These are phyloP conservation scores for Arxiozyma bovina DNA, from an alignment of 1,139 yeast species.

Conservation along the genomic window DNA sequence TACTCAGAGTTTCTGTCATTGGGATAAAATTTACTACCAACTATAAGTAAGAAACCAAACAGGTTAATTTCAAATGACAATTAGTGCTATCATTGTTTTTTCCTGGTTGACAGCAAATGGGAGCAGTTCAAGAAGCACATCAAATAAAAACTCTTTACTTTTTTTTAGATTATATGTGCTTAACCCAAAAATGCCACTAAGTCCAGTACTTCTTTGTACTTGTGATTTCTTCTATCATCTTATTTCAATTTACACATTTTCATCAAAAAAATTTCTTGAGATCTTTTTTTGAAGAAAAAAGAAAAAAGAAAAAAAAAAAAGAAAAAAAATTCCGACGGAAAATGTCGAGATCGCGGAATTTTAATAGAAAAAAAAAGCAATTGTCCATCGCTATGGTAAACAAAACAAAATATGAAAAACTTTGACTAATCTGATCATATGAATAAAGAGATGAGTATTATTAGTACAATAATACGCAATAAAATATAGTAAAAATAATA, in stretches of 20 bases:
- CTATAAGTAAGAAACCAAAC: background rate
- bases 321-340: conserved; percentile 1
- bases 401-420: too few species aligned
- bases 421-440: background rate
- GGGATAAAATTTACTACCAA: background rate
- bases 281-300: background rate
- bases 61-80: background rate
- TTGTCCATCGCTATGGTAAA: too few species aligned
- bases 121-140: background rate
- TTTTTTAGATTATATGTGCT: too few species aligned
- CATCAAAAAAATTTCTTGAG: background rate
- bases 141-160: too few species aligned
- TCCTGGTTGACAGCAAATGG: too few species aligned
- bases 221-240: too few species aligned
- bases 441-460: background rate
- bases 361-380: too few species aligned
- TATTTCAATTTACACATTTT: background rate
- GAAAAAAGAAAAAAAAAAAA: background rate
- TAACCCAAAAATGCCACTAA: background rate
- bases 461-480: background rate
- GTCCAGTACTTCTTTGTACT: background rate
- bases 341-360: background rate
- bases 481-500: too few species aligned
- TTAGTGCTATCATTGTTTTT: background rate
- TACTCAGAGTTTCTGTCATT: background rate